Evolutionary conservation across 306 rosid genomes (phyloP).

Genomic region (Dryas octopetala): DNA sequence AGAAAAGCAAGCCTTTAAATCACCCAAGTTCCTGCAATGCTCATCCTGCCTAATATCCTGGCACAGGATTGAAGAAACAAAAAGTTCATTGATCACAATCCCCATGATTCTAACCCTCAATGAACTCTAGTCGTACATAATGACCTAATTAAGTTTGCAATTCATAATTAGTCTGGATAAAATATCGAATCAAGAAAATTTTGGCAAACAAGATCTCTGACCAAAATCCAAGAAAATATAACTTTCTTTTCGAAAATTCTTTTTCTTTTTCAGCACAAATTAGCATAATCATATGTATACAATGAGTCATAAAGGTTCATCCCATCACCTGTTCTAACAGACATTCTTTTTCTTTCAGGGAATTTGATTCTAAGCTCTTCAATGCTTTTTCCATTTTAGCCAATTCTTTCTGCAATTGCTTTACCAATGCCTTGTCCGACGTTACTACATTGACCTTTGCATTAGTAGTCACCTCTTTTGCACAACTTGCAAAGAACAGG

Average conservation of each 20-base stretch:
- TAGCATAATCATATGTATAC: background rate
- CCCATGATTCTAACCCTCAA: no score
- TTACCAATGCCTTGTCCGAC: conserved; percentile 85
- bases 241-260: background rate
- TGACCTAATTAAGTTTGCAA: no score
- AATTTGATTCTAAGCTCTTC: conserved; percentile 45
- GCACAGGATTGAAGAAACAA: no score
- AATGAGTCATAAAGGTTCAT: background rate
- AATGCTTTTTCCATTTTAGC: conserved; percentile 67
- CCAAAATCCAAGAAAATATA: background rate
- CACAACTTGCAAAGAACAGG: conserved; percentile 78
- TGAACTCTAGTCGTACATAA: no score
- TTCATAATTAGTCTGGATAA: background rate
- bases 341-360: conserved; percentile 76
- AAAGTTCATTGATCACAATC: no score
- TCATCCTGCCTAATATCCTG: no score
- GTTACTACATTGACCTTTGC: conserved; percentile 72
- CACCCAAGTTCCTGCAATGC: no score
- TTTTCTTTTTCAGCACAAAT: background rate
- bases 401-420: conserved; percentile 71
- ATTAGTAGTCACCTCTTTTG: conserved; percentile 82
- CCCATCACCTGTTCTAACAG: conserved; percentile 67
- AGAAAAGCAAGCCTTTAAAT: no score
- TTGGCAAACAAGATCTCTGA: background rate
- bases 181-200: background rate